phyloP scores from a whole-genome alignment of 352 stramenopile genomes.

The Phytophthora sansomeana region DNA sequence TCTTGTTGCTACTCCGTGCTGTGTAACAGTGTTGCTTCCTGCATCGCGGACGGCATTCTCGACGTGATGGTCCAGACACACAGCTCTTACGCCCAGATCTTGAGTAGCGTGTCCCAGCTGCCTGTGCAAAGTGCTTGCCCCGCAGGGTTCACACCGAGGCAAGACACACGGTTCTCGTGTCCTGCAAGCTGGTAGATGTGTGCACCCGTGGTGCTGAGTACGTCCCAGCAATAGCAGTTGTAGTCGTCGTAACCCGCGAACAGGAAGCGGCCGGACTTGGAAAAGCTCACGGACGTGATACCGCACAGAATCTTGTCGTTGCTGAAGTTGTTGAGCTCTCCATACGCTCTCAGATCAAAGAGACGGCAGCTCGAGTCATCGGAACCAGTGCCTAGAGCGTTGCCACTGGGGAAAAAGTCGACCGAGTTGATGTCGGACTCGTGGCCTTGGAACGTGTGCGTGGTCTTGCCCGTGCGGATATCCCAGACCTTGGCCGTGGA shows the following conservation, averaged over 20 bases:
- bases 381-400: slow-evolving; percentile 95
- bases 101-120: slow-evolving; percentile 98
- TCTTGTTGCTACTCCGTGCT: slow-evolving; percentile 17
- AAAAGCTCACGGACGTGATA: slow-evolving; percentile 98
- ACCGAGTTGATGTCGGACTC: slow-evolving; percentile 99
- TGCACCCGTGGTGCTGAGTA: slow-evolving; percentile 88
- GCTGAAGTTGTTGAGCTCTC: slow-evolving; percentile 97
- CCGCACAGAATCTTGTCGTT: slow-evolving; percentile 97
- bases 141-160: slow-evolving; percentile 95
- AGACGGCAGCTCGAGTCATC: slow-evolving; percentile 97
- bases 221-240: slow-evolving; percentile 98
- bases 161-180: slow-evolving; percentile 98
- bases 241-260: slow-evolving; percentile 99
- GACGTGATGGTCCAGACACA: slow-evolving; percentile 2
- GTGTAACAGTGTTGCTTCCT: too few relatives aligned
- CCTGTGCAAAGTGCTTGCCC: slow-evolving; percentile 98
- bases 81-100: slow-evolving; percentile 93
- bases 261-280: slow-evolving; percentile 94
- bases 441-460: slow-evolving; percentile 97
- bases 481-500: slow-evolving; percentile 98
- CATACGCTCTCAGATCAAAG: slow-evolving; percentile 97
- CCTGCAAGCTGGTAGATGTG: slow-evolving; percentile 94
- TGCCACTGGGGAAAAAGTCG: slow-evolving; percentile 97
- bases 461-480: slow-evolving; percentile 95
- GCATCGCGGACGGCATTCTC: slow-evolving; percentile 9